Percentiles rank a stretch among this genome's conserved stretches.
phyloP scores from a whole-genome alignment of 371 early-diverging fungal genomes.

The Rhizomucor pusillus region DNA sequence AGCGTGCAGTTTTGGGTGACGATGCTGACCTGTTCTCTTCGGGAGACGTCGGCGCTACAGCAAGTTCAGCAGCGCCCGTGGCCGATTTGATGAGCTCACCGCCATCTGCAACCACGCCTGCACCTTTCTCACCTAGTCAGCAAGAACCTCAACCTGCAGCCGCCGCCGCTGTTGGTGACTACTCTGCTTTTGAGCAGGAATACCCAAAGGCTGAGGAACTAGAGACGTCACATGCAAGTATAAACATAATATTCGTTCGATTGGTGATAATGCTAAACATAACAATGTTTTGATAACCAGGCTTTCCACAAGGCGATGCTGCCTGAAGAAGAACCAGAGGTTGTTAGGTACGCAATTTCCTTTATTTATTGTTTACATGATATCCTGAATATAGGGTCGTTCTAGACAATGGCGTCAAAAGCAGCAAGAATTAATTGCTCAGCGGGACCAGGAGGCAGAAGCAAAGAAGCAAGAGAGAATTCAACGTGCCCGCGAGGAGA shows the following conservation, averaged over 20 bases:
- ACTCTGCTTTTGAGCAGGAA: slow-evolving; percentile 36
- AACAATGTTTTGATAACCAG: slow-evolving; percentile 12
- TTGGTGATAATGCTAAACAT: not conserved
- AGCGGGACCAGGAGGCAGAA: slow-evolving; percentile 73
- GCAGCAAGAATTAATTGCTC: slow-evolving; percentile 68
- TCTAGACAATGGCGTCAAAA: slow-evolving; percentile 80
- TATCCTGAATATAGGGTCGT: slow-evolving; percentile 1
- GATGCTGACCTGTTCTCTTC: slow-evolving; percentile 67
- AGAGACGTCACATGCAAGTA: slow-evolving; percentile 44
- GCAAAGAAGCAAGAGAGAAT: slow-evolving; percentile 71
- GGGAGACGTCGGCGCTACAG: slow-evolving; percentile 8
- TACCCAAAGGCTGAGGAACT: slow-evolving; percentile 51
- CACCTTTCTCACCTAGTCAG: slow-evolving; percentile 7
- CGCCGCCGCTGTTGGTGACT: slow-evolving; percentile 10
- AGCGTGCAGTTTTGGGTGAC: slow-evolving; percentile 82
- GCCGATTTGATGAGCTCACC: slow-evolving; percentile 17
- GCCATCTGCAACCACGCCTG: slow-evolving; percentile 7
- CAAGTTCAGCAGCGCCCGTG: slow-evolving; percentile 10
- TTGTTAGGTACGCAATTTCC: slow-evolving; percentile 43
- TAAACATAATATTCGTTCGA: not conserved
- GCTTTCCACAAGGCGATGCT: slow-evolving; percentile 48
- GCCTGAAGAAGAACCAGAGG: slow-evolving; percentile 58
- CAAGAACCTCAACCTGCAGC: slow-evolving; percentile 4
- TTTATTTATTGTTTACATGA: not conserved
- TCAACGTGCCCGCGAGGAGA: slow-evolving; percentile 71